Evolutionary conservation across 2,329 filamentous ascomycete genomes (phyloP), one percentile per base, ranked within the genome.

Genomic region (Stemphylium beticola): DNA sequence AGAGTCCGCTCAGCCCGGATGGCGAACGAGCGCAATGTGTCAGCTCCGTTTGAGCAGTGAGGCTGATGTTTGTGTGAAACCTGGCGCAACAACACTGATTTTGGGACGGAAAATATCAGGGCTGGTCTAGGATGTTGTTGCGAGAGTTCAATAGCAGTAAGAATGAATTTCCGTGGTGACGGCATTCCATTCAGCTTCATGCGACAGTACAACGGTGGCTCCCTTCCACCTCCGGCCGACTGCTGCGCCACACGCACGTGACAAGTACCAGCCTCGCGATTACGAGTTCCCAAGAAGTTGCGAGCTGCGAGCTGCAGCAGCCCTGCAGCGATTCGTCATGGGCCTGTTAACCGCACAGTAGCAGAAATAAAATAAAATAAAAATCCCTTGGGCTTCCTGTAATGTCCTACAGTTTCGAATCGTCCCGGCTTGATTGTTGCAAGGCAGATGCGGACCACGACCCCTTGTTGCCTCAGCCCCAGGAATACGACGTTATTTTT

Each of bases 41-140:
- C 68, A 60, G 60, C 57, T 58, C 55, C 56, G 68, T 74, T 71
- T 69, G 61, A 69, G 64, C 53, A 50, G 43, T 62, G 65, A 71
- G 69, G 65, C 68, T 71, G 68, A 64, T 60, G 57, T 60, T 47
- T 57, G 53, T 55, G 66, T 64, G 63, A 59, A 58, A 66, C 60
- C 51, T 58, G 58, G 55, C 51, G 60, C 63, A 59, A 58, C 54
- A 54, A 58, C 60, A 50, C 56, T 39, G 33, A 45, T 38, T 24
- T 34, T 24, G 36, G 22, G 33, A 44, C 34, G 48, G 55, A 37
- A 22, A 49, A 43, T 53, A 38, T 24, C 34, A 24, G n/a, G n/a
- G 34, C 34, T 29, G 26, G 20, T 32, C 24, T 20, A 20, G 20
- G 17, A 29, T 43, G 43, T 53, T 49, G 39, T 17, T 34, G 43